Evolutionary conservation across 371 early-diverging fungal genomes (phyloP), one percentile per base, ranked within the genome.

Genomic region (Dichotomocladium elegans): DNA sequence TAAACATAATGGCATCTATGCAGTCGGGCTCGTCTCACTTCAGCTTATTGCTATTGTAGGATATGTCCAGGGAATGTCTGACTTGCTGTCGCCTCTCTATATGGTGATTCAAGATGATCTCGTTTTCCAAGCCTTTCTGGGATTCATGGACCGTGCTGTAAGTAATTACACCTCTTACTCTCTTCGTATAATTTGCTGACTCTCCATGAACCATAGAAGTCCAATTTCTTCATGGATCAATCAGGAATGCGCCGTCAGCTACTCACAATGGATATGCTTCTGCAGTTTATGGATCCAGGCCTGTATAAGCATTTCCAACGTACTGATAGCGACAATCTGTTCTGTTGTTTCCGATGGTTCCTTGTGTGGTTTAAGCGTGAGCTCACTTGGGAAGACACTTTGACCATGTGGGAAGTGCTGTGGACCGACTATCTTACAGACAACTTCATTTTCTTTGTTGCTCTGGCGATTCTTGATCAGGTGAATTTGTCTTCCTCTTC

Each of bases 11-110:
- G n/a, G n/a, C n/a, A n/a, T n/a, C n/a, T n/a, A n/a, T n/a, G n/a
- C n/a, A n/a, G n/a, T n/a, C n/a, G n/a, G n/a, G n/a, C n/a, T n/a
- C n/a, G n/a, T n/a, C n/a, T n/a, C n/a, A n/a, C n/a, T n/a, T n/a
- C n/a, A n/a, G n/a, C n/a, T n/a, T n/a, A n/a, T n/a, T n/a, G n/a
- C n/a, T 14, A 15, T 25, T 45, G 37, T 71, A 53, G 95, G 94
- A 6, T 97, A 96, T 63, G 98, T 96, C 0, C 98, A 97, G 69
- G 98, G 98, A 9, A 97, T 97, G 98, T 90, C 89, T n/a, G 98
- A 97, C 58, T 69, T 97, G 14, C 68, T 92, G 26, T 85, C 95
- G 4, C 95, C 96, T 2, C 61, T 96, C 4, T 87, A 90, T 73
- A 88, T 83, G 10, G 86, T 91, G 0, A 85, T 92, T 70, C 69